Conservation (phyloP, 2,329 filamentous ascomycete genomes). For the Ceratocystis eucalypticola region DNA sequence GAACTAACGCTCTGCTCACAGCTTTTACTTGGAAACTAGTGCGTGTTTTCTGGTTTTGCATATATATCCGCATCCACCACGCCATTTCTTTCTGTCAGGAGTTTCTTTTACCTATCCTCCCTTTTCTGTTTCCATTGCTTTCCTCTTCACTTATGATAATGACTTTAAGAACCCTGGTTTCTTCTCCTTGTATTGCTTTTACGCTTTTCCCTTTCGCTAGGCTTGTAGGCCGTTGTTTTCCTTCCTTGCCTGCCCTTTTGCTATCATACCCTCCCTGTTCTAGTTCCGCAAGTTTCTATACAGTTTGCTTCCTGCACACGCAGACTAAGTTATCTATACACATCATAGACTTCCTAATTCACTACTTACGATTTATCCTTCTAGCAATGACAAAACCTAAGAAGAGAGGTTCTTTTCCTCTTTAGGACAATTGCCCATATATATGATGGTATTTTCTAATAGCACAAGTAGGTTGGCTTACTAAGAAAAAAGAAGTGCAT, state of each 20-base stretch:
- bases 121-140: background rate
- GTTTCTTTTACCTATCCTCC: background rate
- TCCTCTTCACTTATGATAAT: background rate
- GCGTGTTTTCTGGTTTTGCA: background rate
- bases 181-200: background rate
- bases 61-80: background rate
- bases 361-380: background rate
- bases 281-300: conserved; percentile 9
- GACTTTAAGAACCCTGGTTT: background rate
- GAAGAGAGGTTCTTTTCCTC: background rate
- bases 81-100: background rate
- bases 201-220: background rate
- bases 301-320: conserved; percentile 4
- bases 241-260: background rate
- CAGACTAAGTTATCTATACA: background rate
- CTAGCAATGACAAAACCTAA: background rate
- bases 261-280: background rate
- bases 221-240: background rate
- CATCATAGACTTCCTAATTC: conserved; percentile 7
- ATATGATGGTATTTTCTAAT: background rate
- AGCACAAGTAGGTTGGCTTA: background rate
- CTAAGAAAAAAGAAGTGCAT: background rate
- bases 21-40: conserved; percentile 28
- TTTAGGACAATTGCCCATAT: background rate
- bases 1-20: conserved; percentile 39